Evolutionary conservation across 176 grass and related monocot genomes (phyloP).

Genomic region (Dactylis glomerata): DNA sequence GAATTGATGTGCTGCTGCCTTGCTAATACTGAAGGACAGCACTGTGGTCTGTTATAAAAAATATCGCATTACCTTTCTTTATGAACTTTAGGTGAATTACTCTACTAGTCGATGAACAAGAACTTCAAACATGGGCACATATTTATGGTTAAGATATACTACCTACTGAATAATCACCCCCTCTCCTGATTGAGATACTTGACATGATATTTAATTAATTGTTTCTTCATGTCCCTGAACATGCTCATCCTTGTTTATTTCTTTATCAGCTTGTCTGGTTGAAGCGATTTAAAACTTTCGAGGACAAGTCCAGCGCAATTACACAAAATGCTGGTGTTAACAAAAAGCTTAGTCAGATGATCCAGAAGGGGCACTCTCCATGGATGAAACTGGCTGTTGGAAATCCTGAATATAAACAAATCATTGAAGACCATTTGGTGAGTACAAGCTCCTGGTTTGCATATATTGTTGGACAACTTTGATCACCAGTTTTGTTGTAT

Average conservation of each 20-base stretch:
- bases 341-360: background rate
- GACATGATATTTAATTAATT: too few relatives aligned
- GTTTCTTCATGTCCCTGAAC: too few relatives aligned
- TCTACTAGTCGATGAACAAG: too few relatives aligned
- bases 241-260: background rate
- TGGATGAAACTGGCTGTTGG: background rate
- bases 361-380: background rate
- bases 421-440: background rate
- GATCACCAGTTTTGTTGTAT: background rate
- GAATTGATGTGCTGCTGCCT: too few relatives aligned
- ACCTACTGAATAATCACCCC: background rate
- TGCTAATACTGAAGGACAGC: too few relatives aligned
- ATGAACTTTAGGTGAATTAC: too few relatives aligned
- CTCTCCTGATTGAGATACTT: background rate
- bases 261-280: background rate
- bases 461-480: background rate
- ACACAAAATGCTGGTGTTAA: background rate
- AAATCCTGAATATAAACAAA: background rate
- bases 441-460: background rate
- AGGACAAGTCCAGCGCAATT: background rate
- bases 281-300: background rate
- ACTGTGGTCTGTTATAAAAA: too few relatives aligned
- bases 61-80: too few relatives aligned
- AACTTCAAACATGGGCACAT: too few relatives aligned
- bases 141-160: background rate